Evolutionary conservation across 225 moss, liverwort and hornwort species (phyloP).

Genomic region (Pseudisothecium myosuroides): DNA sequence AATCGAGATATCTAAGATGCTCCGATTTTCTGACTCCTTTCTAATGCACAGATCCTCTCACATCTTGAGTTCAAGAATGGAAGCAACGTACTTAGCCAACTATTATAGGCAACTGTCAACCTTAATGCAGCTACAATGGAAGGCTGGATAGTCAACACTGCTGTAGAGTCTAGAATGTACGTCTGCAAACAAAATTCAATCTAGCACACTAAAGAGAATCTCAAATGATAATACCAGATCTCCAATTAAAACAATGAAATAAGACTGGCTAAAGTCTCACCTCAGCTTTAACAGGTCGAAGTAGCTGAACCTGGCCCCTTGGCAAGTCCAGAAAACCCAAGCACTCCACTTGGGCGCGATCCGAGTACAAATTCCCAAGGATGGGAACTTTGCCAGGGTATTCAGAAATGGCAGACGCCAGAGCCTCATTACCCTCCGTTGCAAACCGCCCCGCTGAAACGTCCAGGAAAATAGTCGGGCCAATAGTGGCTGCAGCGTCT

Average conservation of each 20-base stretch:
- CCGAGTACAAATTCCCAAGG: slow-evolving; percentile 60
- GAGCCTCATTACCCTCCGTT: slow-evolving; percentile 43
- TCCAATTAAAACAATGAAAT: neutral
- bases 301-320: slow-evolving; percentile 53
- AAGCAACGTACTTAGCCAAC: neutral
- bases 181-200: neutral
- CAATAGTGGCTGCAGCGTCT: slow-evolving; percentile 67
- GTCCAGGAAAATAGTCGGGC: slow-evolving; percentile 54
- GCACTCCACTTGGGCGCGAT: slow-evolving; percentile 61
- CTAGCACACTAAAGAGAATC: neutral
- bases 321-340: slow-evolving; percentile 54
- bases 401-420: slow-evolving; percentile 25
- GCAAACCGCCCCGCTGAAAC: slow-evolving; percentile 50
- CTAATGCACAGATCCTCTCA: neutral
- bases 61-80: neutral
- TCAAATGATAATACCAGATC: neutral
- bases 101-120: neutral
- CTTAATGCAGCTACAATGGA: neutral
- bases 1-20: neutral
- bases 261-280: slow-evolving; percentile 11
- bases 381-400: slow-evolving; percentile 45
- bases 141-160: neutral
- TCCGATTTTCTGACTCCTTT: neutral
- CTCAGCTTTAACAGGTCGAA: slow-evolving; percentile 76
- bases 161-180: neutral